Percentiles rank a stretch among this genome's conserved stretches.
Conservation (phyloP, 2,329 filamentous ascomycete species). For the Botryotinia convoluta region DNA sequence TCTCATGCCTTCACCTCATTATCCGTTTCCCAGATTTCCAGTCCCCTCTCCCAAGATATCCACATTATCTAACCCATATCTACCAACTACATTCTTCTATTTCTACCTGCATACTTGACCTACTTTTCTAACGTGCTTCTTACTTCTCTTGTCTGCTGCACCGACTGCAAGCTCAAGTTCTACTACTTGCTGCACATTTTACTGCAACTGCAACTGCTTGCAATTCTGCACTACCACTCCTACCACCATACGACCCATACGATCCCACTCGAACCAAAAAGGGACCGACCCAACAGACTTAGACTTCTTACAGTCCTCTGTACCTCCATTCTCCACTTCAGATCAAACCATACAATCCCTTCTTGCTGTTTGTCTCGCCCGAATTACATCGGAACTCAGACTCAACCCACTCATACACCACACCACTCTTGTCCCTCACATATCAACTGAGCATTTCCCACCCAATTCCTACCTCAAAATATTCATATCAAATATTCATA, state of each 20-base stretch:
- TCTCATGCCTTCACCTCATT: conserved; percentile 4
- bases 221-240: conserved; percentile 18
- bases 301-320: conserved; percentile 17
- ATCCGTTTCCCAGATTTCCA: conserved; percentile 11
- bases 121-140: conserved; percentile 5
- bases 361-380: conserved; percentile 18
- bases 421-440: conserved; percentile 21
- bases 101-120: conserved; percentile 11
- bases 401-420: conserved; percentile 15
- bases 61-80: conserved; percentile 13
- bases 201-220: conserved; percentile 6
- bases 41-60: conserved; percentile 14
- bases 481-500: conserved; percentile 15
- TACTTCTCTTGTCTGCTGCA: conserved; percentile 11
- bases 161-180: conserved; percentile 10
- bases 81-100: conserved; percentile 16
- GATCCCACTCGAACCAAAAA: conserved; percentile 14
- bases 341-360: conserved; percentile 17
- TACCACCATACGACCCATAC: conserved; percentile 18
- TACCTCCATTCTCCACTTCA: conserved; percentile 20
- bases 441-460: conserved; percentile 20
- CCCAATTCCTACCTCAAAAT: conserved; percentile 1
- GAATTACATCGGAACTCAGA: conserved; percentile 18
- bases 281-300: conserved; percentile 14
- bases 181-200: conserved; percentile 11